Evolutionary conservation across 2,329 filamentous ascomycete species (phyloP).

Genomic region (Pestalotiopsis sp.): DNA sequence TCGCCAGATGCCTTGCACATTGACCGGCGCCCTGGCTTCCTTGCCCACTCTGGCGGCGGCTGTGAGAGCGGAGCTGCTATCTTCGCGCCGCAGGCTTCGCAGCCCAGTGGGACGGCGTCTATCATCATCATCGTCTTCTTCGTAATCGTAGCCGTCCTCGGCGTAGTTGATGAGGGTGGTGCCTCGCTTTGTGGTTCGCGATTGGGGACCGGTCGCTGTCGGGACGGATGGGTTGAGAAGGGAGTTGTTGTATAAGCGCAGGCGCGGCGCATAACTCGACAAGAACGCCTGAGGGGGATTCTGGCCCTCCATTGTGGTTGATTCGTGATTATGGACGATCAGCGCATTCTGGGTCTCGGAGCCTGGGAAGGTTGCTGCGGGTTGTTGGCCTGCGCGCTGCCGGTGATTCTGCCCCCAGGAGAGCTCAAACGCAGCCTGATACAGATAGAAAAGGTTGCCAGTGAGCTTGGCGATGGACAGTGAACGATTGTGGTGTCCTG

Average conservation of each 20-base stretch:
- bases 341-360: constrained; percentile 4
- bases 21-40: constrained; percentile 76
- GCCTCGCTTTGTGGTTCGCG: constrained; percentile 94
- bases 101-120: constrained; percentile 82
- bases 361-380: background rate
- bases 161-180: constrained; percentile 98
- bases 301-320: constrained; percentile 49
- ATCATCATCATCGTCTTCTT: constrained; percentile 74
- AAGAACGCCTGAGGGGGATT: constrained; percentile 80
- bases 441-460: background rate
- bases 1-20: constrained; percentile 88
- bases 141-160: constrained; percentile 89
- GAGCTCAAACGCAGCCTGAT: background rate
- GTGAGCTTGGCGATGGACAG: background rate
- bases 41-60: constrained; percentile 79
- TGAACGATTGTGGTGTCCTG: background rate
- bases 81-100: constrained; percentile 80
- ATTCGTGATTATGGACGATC: background rate
- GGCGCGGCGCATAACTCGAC: constrained; percentile 86
- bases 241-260: constrained; percentile 90
- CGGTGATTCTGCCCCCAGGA: background rate
- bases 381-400: background rate
- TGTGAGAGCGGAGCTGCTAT: constrained; percentile 65
- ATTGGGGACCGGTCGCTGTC: constrained; percentile 63
- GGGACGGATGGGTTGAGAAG: constrained; percentile 83